These are phyloP conservation scores for Achaetomiella virescens DNA, from an alignment of 495 filamentous ascomycete species.

Conservation along the genomic window DNA sequence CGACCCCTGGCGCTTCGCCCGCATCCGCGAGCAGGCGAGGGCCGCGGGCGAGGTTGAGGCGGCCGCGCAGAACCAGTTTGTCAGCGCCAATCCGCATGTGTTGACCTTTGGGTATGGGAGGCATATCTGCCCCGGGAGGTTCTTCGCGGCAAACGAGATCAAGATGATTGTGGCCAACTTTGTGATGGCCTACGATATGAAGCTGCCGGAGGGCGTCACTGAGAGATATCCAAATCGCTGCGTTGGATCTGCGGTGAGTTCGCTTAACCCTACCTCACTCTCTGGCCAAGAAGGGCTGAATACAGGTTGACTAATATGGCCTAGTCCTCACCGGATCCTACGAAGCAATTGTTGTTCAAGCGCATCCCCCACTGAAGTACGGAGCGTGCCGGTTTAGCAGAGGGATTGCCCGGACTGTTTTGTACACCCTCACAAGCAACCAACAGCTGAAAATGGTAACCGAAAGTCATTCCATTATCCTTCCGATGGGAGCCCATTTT, in stretches of 20 bases:
- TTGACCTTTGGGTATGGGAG: slow-evolving; percentile 49
- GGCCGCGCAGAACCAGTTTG: slow-evolving; percentile 36
- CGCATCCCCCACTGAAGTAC: too few species aligned
- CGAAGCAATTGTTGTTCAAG: slow-evolving; percentile 8
- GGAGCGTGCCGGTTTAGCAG: too few species aligned
- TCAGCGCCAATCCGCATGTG: slow-evolving; percentile 31
- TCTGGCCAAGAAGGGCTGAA: too few species aligned
- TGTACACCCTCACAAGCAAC: too few species aligned
- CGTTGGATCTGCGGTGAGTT: slow-evolving; percentile 15
- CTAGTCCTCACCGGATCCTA: slow-evolving; percentile 9
- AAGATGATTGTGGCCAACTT: slow-evolving; percentile 52
- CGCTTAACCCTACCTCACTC: not conserved
- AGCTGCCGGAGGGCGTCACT: slow-evolving; percentile 21
- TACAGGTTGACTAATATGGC: not conserved
- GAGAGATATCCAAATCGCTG: slow-evolving; percentile 18
- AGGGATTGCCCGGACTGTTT: too few species aligned
- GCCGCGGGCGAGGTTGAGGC: slow-evolving; percentile 25
- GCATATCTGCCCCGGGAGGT: slow-evolving; percentile 56
- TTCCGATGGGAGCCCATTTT: too few species aligned
- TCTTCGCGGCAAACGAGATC: slow-evolving; percentile 49
- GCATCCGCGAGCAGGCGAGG: slow-evolving; percentile 34
- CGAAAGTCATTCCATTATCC: too few species aligned
- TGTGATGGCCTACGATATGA: slow-evolving; percentile 52
- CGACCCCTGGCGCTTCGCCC: slow-evolving; percentile 46
- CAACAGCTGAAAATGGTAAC: too few species aligned